Conservation (phyloP, 768 basidiomycete genomes). For the Sistotremastrum niveocremeum region DNA sequence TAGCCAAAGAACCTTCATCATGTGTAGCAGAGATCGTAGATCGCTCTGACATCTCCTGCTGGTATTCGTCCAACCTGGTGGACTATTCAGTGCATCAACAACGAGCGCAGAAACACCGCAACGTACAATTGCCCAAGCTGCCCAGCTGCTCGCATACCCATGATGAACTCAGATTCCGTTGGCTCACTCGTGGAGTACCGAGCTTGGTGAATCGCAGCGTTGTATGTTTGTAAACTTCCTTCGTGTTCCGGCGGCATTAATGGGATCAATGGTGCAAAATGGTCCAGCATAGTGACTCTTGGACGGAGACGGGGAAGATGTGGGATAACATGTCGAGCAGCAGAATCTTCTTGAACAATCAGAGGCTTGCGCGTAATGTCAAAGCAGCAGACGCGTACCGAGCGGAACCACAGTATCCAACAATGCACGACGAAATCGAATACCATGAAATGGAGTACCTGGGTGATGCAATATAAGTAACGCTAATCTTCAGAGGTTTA, state of each 20-base stretch:
- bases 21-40: constrained; percentile 20
- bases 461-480: constrained; percentile 2
- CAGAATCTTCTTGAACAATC: constrained; percentile 32
- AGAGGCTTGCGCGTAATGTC: neutral
- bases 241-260: constrained; percentile 42
- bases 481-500: neutral
- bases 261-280: constrained; percentile 64
- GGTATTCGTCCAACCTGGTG: constrained; percentile 46
- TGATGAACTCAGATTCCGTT: constrained; percentile 51
- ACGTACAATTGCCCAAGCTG: constrained; percentile 51
- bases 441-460: constrained; percentile 48
- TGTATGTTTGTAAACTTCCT: constrained; percentile 44
- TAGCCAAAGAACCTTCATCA: no score
- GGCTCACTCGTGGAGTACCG: constrained; percentile 47
- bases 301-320: constrained; percentile 57
- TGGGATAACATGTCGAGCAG: constrained; percentile 62
- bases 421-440: constrained; percentile 54
- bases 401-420: constrained; percentile 58
- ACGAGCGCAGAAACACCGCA: neutral
- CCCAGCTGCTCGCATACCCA: constrained; percentile 46
- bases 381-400: constrained; percentile 29
- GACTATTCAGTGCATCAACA: constrained; percentile 1
- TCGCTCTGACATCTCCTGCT: constrained; percentile 47
- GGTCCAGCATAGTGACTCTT: constrained; percentile 63
- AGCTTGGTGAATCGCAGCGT: constrained; percentile 61